Evolutionary conservation across 106 monocot genomes (phyloP).

Genomic region (Dendrobium huoshanense): DNA sequence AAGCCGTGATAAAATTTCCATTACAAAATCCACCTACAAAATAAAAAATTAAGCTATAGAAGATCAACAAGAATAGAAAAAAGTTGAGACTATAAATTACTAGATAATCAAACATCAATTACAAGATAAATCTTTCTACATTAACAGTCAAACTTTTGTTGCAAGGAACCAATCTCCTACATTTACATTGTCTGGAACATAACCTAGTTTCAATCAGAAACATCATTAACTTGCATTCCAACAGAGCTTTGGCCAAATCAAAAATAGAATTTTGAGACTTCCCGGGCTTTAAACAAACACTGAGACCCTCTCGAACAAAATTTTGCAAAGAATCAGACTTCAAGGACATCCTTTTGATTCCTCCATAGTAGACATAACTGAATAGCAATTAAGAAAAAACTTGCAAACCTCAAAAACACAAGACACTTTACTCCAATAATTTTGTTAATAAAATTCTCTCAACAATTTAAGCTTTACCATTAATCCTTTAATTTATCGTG

Average conservation of each 20-base stretch:
- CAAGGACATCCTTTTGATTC: too few species aligned
- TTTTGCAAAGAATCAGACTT: too few species aligned
- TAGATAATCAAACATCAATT: not conserved
- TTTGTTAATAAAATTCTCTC: too few species aligned
- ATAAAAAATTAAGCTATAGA: slow-evolving; percentile 10
- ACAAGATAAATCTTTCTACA: not conserved
- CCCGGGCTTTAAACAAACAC: too few species aligned
- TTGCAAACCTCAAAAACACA: too few species aligned
- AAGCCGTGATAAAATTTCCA: slow-evolving; percentile 91
- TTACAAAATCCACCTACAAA: slow-evolving; percentile 87
- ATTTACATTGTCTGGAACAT: not conserved
- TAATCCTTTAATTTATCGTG: too few species aligned
- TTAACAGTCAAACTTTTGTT: not conserved
- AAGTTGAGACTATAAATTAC: not conserved
- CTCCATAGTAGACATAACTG: too few species aligned
- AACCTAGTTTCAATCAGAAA: not conserved
- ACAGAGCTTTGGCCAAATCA: not conserved
- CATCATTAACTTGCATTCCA: not conserved
- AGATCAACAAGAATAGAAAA: not conserved
- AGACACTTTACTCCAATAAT: too few species aligned
- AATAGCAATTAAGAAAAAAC: too few species aligned
- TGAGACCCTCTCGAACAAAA: too few species aligned
- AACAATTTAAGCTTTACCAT: too few species aligned
- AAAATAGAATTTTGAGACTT: not conserved
- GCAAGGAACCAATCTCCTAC: not conserved